Base-by-base conservation (phyloP, 768 basidiomycete species). In the Boletus barrowsii region DNA sequence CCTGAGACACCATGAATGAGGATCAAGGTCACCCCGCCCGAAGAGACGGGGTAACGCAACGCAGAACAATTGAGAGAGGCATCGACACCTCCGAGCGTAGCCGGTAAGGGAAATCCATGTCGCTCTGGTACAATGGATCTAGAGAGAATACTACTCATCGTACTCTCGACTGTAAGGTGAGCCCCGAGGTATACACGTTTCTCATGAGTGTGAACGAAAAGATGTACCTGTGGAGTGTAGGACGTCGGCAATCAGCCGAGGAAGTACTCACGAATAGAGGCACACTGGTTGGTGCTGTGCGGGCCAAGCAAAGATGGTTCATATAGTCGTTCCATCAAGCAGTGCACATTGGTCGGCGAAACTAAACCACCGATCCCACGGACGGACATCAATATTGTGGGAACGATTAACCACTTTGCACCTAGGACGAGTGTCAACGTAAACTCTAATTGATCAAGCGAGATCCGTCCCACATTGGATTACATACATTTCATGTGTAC, bases 1-100 rank as follows among this genome's bases (percentile, higher is more conserved):
- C 68, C 58, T 2, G 69, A 51, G 20, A 70, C 6, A 2, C 68
- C 68, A 42, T 70, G 68, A 1, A 64, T 62, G 45, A 70, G 37
- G 18, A 70, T 45, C 10, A 70, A 48, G 13, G 70, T 70, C n/a
- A 58, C 10, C 4, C 68, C 68, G 9, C 39, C 4, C 22, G 47
- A 46, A 1, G 65, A 68, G 29, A 71, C 49, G 15, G 68, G 58
- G 39, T 69, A 69, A 17, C 64, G 58, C 49, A 65, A 22, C 3
- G 68, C 68, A 13, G 60, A 22, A 32, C 69, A 69, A 43, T 51
- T 43, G 41, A 69, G 51, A 4, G 56, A 53, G 14, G 43, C 53
- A 10, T 49, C 36, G 32, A 42, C 41, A 2, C 57, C 62, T 26
- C 57, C 59, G 4, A 69, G 53, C 10, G 61, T 69, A 0, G 58